Base-by-base conservation (phyloP, 805 yeast species). In the Sugiyamaella mastotermitis region DNA sequence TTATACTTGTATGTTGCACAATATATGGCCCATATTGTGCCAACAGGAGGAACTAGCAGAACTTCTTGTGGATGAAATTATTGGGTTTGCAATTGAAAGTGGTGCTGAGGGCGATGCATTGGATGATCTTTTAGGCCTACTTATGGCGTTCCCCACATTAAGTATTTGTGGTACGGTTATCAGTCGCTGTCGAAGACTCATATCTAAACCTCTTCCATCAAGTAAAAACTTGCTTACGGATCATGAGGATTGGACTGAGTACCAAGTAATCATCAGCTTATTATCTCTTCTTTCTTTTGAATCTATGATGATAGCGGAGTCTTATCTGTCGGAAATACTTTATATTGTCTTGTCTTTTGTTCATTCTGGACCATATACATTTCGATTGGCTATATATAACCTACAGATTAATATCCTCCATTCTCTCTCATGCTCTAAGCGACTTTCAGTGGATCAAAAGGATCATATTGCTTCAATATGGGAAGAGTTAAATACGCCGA, bases 81-180 rank as follows among this genome's bases (percentile, higher is more conserved):
- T 84, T 4, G 73, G 78, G 2, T 80, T 78, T 45, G 80, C 87
- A 1, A 71, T 83, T 47, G 92, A 83, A 47, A 75, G 80, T 51
- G 82, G 80, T 47, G 78, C 85, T n/a, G 82, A 80, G 3, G 71
- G 74, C 15, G 42, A 38, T 6, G 26, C 78, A 71, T 33, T 83
- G 85, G 68, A 70, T 14, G 73, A 71, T 33, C 70, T 78, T 4
- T 69, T 80, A 2, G 69, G 80, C 1, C 67, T 81, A n/a, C 63
- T 85, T 46, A 71, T 80, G 1, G 58, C 75, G 10, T 64, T 74
- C 16, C 87, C 94, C 3, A 78, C 90, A 1, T 65, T 79, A n/a
- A 84, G 79, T 46, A 66, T 83, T 2, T 78, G 86, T 50, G 80
- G 84, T 5, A 69, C 74, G 35, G 71, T 84, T 2, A 65, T 85